Evolutionary conservation across 306 rosid genomes (phyloP).

Genomic region (Biancaea sappan): DNA sequence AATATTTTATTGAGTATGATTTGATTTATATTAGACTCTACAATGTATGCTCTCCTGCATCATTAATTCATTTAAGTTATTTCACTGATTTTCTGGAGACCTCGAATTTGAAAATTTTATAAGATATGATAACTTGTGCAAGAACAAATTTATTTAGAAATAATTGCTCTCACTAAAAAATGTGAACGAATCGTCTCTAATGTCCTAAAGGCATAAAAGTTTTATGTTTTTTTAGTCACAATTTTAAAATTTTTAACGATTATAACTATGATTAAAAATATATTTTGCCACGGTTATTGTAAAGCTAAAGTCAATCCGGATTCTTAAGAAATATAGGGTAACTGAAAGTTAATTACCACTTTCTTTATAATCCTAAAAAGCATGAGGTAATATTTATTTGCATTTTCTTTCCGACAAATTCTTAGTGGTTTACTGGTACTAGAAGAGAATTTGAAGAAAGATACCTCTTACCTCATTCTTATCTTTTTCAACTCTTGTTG

Average conservation of each 20-base stretch:
- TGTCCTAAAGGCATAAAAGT: no score
- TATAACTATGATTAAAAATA: no score
- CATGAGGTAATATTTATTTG: no score
- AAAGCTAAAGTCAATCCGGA: no score
- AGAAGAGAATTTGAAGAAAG: conserved; percentile 9
- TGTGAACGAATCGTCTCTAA: no score
- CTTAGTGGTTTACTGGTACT: neutral
- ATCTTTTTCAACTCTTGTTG: neutral
- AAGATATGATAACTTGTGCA: neutral
- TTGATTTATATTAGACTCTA: neutral
- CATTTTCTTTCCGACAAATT: neutral
- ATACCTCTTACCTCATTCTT: neutral
- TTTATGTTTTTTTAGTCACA: no score
- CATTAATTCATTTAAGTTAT: neutral
- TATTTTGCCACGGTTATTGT: no score
- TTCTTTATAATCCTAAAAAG: neutral
- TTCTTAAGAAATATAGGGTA: neutral
- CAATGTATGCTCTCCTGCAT: neutral
- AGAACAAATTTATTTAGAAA: neutral
- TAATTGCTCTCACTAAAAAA: neutral
- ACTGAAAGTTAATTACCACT: neutral
- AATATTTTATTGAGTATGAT: no score
- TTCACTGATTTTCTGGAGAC: neutral
- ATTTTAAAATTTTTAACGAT: no score
- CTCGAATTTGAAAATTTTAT: neutral